Conservation (phyloP, 2,329 filamentous ascomycete species). For the Talaromyces sp. region DNA sequence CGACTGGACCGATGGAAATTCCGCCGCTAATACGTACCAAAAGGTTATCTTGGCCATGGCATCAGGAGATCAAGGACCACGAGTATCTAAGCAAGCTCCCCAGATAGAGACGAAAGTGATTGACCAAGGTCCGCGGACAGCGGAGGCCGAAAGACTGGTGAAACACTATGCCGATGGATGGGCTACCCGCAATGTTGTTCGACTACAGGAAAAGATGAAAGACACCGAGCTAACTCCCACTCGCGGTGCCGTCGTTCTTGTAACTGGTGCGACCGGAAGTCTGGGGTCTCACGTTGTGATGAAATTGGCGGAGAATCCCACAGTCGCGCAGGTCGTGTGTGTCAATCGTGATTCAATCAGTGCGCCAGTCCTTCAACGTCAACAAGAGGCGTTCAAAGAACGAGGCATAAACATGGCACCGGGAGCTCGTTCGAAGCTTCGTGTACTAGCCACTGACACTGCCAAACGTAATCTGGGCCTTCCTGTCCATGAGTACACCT, state of each 20-base stretch:
- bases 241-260: slow-evolving; percentile 18
- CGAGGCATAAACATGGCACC: background rate
- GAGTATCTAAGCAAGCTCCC: background rate
- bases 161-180: background rate
- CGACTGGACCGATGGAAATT: slow-evolving; percentile 37
- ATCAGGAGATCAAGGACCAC: background rate
- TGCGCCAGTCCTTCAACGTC: background rate
- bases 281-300: slow-evolving; percentile 47
- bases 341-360: background rate
- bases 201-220: background rate
- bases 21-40: slow-evolving; percentile 27
- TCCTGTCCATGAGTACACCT: slow-evolving; percentile 37
- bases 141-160: background rate
- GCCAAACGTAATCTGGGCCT: slow-evolving; percentile 49
- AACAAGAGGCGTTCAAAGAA: background rate
- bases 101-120: background rate
- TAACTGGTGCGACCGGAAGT: slow-evolving; percentile 47
- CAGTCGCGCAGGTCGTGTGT: slow-evolving; percentile 18
- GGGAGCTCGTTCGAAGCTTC: background rate
- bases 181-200: background rate
- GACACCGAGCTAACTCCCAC: background rate
- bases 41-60: slow-evolving; percentile 28
- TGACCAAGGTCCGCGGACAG: background rate
- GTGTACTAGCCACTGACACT: background rate
- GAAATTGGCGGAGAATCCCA: slow-evolving; percentile 32